These are phyloP conservation scores for Entophlyctis helioformis DNA, from an alignment of 192 early-diverging fungal genomes.

Conservation along the genomic window DNA sequence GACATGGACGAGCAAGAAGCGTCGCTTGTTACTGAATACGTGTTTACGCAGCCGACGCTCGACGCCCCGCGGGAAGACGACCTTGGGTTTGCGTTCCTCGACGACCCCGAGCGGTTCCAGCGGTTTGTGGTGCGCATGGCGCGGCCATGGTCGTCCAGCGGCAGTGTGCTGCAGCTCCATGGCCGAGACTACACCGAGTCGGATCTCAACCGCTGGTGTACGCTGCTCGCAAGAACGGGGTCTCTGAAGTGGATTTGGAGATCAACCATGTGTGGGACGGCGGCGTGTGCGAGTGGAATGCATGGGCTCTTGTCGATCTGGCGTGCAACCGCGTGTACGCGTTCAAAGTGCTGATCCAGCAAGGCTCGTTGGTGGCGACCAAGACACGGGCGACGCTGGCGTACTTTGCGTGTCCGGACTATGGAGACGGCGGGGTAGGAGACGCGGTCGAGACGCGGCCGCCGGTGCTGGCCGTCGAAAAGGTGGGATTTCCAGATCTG, in stretches of 20 bases:
- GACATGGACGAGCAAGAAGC: conserved; percentile 26
- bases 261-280: conserved; percentile 7
- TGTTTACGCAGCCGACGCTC: conserved; percentile 13
- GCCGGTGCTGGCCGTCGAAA: no score
- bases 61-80: conserved; percentile 15
- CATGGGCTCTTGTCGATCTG: conserved; percentile 33
- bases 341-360: conserved; percentile 22
- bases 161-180: no score
- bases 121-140: conserved; percentile 7
- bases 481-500: no score
- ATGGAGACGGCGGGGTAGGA: no score
- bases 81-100: conserved; percentile 24
- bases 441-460: no score
- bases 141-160: conserved; percentile 3
- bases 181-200: no score
- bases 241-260: conserved; percentile 16
- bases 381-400: conserved; percentile 9
- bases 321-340: conserved; percentile 32
- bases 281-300: no score
- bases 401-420: conserved; percentile 26
- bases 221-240: conserved; percentile 15
- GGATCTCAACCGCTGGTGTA: conserved; percentile 27
- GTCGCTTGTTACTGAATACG: conserved; percentile 24
- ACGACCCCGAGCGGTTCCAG: conserved; percentile 18
- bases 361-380: neutral